Conservation (phyloP, 2,329 filamentous ascomycete species). For the Samsoniella hepiali region DNA sequence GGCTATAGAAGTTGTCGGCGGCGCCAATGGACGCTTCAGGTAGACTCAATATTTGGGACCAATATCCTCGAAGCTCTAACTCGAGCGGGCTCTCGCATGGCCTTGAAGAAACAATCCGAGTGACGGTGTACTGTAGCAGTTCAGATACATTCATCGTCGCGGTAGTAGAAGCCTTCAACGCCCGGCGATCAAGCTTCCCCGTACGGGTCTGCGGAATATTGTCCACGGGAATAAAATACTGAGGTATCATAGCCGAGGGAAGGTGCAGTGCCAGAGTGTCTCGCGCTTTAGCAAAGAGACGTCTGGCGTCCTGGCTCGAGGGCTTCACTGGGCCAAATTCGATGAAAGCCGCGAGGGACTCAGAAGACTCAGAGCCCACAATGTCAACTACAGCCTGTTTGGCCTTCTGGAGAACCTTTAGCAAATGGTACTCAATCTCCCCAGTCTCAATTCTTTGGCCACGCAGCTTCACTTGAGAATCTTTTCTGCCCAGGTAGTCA, state of each 20-base stretch:
- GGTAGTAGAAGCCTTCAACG: background rate
- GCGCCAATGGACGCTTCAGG: constrained; percentile 19
- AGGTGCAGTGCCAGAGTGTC: background rate
- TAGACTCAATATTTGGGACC: constrained; percentile 19
- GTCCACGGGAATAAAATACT: background rate
- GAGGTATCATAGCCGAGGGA: background rate
- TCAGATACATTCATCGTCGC: background rate
- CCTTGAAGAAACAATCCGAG: background rate
- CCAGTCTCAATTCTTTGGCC: constrained; percentile 49
- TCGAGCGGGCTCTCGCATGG: constrained; percentile 7
- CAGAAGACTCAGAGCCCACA: background rate
- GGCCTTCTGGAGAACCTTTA: background rate
- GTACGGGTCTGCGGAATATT: background rate
- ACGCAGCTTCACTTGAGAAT: constrained; percentile 51
- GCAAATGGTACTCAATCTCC: constrained; percentile 15
- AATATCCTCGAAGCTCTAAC: constrained; percentile 8
- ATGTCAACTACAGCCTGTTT: constrained; percentile 2
- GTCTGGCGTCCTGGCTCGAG: background rate
- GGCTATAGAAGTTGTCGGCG: constrained; percentile 24
- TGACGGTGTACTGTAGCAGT: background rate
- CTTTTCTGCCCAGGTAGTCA: constrained; percentile 45
- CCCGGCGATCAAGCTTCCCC: constrained; percentile 2
- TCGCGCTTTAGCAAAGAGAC: background rate
- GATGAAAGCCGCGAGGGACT: background rate
- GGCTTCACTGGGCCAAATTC: background rate